phyloP scores from a whole-genome alignment of 306 rosid genomes.

The Argentina anserina region DNA sequence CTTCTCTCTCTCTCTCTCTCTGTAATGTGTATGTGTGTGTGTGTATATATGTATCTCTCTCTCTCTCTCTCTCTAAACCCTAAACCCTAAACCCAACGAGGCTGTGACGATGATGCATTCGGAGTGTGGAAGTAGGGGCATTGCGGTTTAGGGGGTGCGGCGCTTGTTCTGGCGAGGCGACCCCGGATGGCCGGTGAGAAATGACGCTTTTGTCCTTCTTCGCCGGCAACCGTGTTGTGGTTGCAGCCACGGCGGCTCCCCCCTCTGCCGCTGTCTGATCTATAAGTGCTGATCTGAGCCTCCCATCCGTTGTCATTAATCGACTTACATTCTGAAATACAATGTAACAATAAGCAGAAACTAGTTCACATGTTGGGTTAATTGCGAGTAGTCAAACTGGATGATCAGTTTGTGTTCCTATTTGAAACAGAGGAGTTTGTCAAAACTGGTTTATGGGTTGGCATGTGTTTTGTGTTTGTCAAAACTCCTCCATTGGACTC shows the following conservation, averaged over 20 bases:
- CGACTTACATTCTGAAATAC: no score
- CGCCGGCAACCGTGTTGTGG: not conserved
- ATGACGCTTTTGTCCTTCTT: not conserved
- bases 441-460: no score
- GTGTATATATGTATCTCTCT: no score
- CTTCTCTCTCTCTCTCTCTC: not conserved
- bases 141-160: not conserved
- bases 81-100: not conserved
- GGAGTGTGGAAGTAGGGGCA: not conserved
- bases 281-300: not conserved
- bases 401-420: no score
- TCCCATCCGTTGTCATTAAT: not conserved
- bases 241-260: slow-evolving; percentile 8
- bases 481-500: no score
- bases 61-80: not conserved
- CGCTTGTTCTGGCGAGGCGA: not conserved
- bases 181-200: not conserved
- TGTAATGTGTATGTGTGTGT: no score
- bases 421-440: no score
- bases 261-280: not conserved
- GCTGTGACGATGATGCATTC: not conserved
- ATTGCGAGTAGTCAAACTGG: no score
- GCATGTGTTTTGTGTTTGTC: no score
- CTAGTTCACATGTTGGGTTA: no score
- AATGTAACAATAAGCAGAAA: no score